A percentile compares a stretch with the other conserved stretches of the same genome.
Conservation (phyloP, 2,329 filamentous ascomycete genomes). For the Zymoseptoria crescenta region DNA sequence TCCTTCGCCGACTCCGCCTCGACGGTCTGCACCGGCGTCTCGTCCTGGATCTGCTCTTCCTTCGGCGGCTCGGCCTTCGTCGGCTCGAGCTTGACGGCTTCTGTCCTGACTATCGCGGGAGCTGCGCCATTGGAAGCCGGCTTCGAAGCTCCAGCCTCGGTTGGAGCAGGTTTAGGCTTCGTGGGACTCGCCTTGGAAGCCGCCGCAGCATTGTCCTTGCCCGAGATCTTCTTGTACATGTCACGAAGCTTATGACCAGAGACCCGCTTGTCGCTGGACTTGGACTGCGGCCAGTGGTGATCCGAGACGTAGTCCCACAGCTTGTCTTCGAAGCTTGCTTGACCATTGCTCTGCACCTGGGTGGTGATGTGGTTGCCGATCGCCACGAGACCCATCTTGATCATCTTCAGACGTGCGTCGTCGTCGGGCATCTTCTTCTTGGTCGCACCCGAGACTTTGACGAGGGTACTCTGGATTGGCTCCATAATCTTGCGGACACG, state of each 20-base stretch:
- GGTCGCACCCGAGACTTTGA: constrained; percentile 52
- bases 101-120: not conserved
- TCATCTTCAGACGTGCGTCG: constrained; percentile 53
- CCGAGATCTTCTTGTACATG: constrained; percentile 31
- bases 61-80: not conserved
- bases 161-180: constrained; percentile 10
- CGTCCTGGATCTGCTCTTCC: not conserved
- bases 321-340: constrained; percentile 21
- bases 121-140: constrained; percentile 8
- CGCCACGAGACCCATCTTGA: constrained; percentile 53
- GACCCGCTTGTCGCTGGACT: constrained; percentile 27
- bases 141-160: constrained; percentile 2
- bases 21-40: not conserved
- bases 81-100: constrained; percentile 1
- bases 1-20: not conserved
- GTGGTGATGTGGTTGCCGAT: constrained; percentile 57
- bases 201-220: constrained; percentile 18
- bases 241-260: constrained; percentile 29
- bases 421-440: constrained; percentile 55
- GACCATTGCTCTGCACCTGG: constrained; percentile 27
- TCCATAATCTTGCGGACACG: constrained; percentile 48
- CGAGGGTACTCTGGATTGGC: constrained; percentile 54
- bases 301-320: constrained; percentile 31
- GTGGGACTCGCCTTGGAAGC: constrained; percentile 14
- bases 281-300: constrained; percentile 32